Conservation (phyloP, 768 basidiomycete species). For the Sarcodon aspratus region DNA sequence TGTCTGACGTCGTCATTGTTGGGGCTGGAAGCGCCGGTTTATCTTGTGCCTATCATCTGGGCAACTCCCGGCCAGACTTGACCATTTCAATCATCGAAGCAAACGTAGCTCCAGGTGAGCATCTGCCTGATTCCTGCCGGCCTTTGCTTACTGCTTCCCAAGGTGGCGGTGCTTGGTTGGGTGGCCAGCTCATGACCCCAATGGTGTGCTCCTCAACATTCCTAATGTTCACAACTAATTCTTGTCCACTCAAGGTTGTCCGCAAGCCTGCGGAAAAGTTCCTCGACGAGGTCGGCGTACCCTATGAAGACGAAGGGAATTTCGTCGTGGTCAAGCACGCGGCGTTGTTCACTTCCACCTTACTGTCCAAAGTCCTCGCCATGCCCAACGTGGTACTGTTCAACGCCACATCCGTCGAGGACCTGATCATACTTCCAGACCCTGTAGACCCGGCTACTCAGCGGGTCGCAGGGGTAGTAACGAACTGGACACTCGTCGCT, state of each 20-base stretch:
- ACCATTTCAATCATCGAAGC: constrained; percentile 62
- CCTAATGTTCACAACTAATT: background rate
- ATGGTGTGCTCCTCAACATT: too few species aligned
- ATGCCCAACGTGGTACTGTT: constrained; percentile 63
- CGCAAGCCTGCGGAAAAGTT: constrained; percentile 70
- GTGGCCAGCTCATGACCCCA: constrained; percentile 69
- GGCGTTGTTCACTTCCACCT: constrained; percentile 69
- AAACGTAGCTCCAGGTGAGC: constrained; percentile 55
- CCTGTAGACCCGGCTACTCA: constrained; percentile 7
- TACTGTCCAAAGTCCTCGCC: constrained; percentile 59
- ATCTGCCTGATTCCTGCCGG: too few species aligned
- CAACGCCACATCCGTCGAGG: constrained; percentile 77
- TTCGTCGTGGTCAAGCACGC: constrained; percentile 79
- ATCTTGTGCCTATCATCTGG: constrained; percentile 66
- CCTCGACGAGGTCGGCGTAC: constrained; percentile 56
- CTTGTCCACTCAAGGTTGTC: constrained; percentile 50
- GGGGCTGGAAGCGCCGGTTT: constrained; percentile 60
- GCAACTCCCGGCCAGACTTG: constrained; percentile 54
- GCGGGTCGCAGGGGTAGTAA: constrained; percentile 44
- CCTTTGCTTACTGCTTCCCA: background rate
- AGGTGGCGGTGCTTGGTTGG: constrained; percentile 64
- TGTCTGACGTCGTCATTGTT: constrained; percentile 70
- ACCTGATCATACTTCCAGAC: constrained; percentile 41
- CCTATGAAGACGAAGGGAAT: constrained; percentile 67
- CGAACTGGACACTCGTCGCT: constrained; percentile 40